phyloP scores from a whole-genome alignment of 208 protist genomes.

The Trypanosoma conorhini region DNA sequence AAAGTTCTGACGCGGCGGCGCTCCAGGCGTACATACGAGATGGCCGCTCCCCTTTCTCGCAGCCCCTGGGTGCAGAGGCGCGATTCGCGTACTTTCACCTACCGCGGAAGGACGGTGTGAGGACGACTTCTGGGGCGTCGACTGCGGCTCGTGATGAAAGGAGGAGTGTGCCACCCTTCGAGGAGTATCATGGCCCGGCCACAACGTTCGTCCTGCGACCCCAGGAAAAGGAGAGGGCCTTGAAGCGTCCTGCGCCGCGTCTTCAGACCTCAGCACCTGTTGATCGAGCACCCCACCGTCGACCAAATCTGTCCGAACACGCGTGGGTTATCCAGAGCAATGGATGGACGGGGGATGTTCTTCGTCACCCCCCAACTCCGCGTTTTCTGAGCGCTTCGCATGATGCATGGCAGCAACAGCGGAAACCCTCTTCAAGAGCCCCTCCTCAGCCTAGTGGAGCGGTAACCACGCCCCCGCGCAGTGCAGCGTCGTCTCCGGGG shows the following conservation, averaged over 20 bases:
- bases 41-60: conserved; percentile 2
- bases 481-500: background rate
- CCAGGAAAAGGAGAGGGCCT: background rate
- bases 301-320: background rate
- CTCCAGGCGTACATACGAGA: conserved; percentile 13
- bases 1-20: conserved; percentile 1
- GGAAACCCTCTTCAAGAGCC: background rate
- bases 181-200: conserved; percentile 12
- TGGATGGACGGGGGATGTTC: conserved; percentile 9
- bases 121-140: background rate
- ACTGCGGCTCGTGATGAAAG: background rate
- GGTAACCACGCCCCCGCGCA: background rate
- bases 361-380: background rate
- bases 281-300: too few relatives aligned
- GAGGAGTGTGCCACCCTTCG: background rate
- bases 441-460: background rate
- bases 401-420: background rate
- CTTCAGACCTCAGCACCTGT: background rate
- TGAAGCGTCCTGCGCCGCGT: background rate
- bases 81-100: conserved; percentile 20
- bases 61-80: conserved; percentile 15
- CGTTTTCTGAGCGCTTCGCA: background rate
- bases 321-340: conserved; percentile 1
- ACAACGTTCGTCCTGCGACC: conserved; percentile 7
- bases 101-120: background rate